A percentile compares a stretch with the other conserved stretches of the same genome.
Evolutionary conservation across 352 stramenopile genomes (phyloP).

Genomic region (Phytophthora melonis): DNA sequence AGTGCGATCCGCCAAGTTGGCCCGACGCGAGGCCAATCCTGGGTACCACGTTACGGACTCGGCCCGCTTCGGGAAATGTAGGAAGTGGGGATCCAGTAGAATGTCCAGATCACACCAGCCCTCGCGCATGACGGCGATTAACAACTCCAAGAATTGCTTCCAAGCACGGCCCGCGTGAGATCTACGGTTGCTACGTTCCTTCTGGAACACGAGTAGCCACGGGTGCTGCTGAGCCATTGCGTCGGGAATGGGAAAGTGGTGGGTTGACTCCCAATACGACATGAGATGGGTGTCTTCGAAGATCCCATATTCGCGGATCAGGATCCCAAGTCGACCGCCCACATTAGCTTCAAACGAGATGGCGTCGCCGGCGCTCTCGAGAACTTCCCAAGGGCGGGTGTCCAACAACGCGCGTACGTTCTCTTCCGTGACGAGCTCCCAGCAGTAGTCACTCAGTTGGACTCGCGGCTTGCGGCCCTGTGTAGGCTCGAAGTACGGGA

Average conservation of each 20-base stretch:
- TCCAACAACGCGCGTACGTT: neutral
- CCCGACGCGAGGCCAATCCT: no score
- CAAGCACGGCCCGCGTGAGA: neutral
- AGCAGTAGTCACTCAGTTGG: neutral
- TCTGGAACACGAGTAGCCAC: no score
- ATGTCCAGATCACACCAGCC: no score
- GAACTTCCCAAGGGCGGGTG: neutral
- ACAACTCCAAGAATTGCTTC: neutral
- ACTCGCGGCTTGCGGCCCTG: no score
- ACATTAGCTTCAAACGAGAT: neutral
- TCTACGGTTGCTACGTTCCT: neutral
- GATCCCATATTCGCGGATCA: neutral
- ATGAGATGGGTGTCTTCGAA: neutral
- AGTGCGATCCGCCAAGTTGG: no score
- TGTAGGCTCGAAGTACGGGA: no score
- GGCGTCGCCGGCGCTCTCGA: neutral
- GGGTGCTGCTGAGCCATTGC: no score
- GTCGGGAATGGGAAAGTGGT: no score
- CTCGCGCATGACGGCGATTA: no score
- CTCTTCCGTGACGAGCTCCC: neutral
- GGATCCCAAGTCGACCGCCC: neutral
- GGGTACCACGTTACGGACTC: no score
- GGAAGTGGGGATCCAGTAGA: neutral
- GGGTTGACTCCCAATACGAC: no score
- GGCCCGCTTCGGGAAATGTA: no score